phyloP scores from a whole-genome alignment of 805 yeast species.

The Kockiozyma suomiensis region DNA sequence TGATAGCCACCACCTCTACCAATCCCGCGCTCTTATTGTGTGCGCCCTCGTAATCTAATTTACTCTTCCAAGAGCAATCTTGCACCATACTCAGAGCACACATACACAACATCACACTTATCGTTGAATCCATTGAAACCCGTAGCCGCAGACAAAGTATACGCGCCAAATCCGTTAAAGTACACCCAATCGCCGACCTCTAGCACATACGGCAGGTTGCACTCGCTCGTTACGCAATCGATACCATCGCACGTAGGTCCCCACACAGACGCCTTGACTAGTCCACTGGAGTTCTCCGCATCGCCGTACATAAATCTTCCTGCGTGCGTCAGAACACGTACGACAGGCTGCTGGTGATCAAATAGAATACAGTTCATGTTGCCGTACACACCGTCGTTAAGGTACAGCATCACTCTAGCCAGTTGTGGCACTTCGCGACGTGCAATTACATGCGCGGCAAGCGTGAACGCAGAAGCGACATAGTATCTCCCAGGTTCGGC shows the following conservation, averaged over 20 bases:
- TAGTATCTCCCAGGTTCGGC: slow-evolving; percentile 95
- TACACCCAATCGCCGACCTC: slow-evolving; percentile 90
- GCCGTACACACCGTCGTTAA: slow-evolving; percentile 95
- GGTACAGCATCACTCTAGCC: slow-evolving; percentile 67
- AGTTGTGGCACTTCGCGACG: slow-evolving; percentile 54
- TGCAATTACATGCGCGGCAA: slow-evolving; percentile 85
- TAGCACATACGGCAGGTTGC: slow-evolving; percentile 60
- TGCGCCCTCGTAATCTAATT: too few species aligned
- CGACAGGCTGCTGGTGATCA: slow-evolving; percentile 83
- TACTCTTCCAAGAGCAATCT: slow-evolving; percentile 8
- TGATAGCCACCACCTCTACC: too few species aligned
- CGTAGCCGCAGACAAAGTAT: slow-evolving; percentile 87
- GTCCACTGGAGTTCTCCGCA: slow-evolving; percentile 26
- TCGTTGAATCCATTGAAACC: slow-evolving; percentile 85
- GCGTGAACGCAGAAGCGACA: slow-evolving; percentile 80
- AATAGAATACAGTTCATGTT: slow-evolving; percentile 90
- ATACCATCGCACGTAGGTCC: slow-evolving; percentile 98
- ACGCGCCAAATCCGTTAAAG: slow-evolving; percentile 83
- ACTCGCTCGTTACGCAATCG: slow-evolving; percentile 69
- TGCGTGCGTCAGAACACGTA: slow-evolving; percentile 63
- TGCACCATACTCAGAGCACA: slow-evolving; percentile 49
- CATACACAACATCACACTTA: slow-evolving; percentile 59
- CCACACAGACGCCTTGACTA: slow-evolving; percentile 67
- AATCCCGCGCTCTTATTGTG: too few species aligned
- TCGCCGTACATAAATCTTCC: slow-evolving; percentile 46